These are phyloP conservation scores for Phytophthora multivora DNA, from an alignment of 352 stramenopile genomes.

Conservation along the genomic window DNA sequence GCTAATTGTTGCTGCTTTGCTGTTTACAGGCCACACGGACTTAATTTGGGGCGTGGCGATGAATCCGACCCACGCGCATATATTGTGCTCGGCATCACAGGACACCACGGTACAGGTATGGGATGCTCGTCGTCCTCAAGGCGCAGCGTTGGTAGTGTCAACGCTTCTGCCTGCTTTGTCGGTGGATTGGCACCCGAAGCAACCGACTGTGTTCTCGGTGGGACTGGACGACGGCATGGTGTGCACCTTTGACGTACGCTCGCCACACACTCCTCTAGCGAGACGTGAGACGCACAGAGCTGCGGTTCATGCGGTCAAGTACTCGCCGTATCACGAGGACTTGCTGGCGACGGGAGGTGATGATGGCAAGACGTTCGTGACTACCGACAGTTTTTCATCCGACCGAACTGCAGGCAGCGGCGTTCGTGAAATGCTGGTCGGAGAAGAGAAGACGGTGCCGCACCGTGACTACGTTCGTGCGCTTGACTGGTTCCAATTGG, in stretches of 20 bases:
- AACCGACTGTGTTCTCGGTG: slow-evolving; percentile 58
- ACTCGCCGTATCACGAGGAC: slow-evolving; percentile 64
- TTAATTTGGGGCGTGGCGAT: slow-evolving; percentile 75
- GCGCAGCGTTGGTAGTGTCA: slow-evolving; percentile 41
- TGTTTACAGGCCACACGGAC: slow-evolving; percentile 60
- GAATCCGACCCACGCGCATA: slow-evolving; percentile 43
- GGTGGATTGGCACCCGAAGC: slow-evolving; percentile 74
- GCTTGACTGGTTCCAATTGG: slow-evolving; percentile 59
- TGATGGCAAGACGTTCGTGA: slow-evolving; percentile 59
- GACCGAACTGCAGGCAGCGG: slow-evolving; percentile 17
- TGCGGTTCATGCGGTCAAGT: slow-evolving; percentile 66
- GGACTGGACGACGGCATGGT: slow-evolving; percentile 72
- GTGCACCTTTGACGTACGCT: slow-evolving; percentile 71
- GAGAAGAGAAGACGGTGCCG: slow-evolving; percentile 21
- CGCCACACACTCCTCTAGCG: slow-evolving; percentile 44
- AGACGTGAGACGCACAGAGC: slow-evolving; percentile 45
- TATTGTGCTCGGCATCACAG: slow-evolving; percentile 67
- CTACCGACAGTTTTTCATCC: slow-evolving; percentile 36
- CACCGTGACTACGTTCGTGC: slow-evolving; percentile 80
- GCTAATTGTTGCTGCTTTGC: background rate
- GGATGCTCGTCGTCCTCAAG: slow-evolving; percentile 62
- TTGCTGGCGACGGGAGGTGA: slow-evolving; percentile 69
- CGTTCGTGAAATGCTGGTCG: slow-evolving; percentile 25
- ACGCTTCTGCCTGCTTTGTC: slow-evolving; percentile 52
- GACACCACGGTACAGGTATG: slow-evolving; percentile 77